Percentiles rank a stretch among this genome's conserved stretches.
Conservation (phyloP, 2,329 filamentous ascomycete species). For the Fusarium sacchari region DNA sequence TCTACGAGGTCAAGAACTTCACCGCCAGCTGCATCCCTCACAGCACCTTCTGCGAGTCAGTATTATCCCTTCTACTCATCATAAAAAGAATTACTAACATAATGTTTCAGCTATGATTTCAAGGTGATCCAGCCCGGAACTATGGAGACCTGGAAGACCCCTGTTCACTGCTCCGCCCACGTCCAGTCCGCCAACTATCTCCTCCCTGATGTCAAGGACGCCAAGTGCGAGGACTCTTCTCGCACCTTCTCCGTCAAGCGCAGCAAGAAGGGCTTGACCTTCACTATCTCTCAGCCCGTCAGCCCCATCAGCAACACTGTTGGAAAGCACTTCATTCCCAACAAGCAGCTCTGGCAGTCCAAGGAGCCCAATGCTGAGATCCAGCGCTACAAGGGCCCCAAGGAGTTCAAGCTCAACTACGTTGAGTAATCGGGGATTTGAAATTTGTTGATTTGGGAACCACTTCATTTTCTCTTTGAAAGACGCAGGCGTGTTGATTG, state of each 20-base stretch:
- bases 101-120: conserved; percentile 10
- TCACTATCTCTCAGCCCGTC: conserved; percentile 44
- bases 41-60: conserved; percentile 25
- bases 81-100: background rate
- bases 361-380: conserved; percentile 37
- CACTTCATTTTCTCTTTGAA: background rate
- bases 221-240: conserved; percentile 43
- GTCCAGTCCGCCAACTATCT: conserved; percentile 33
- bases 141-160: conserved; percentile 40
- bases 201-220: conserved; percentile 47
- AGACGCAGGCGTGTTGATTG: background rate
- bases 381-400: conserved; percentile 45
- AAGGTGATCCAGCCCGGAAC: conserved; percentile 29
- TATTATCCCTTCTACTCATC: background rate
- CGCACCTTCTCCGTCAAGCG: conserved; percentile 44
- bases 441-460: background rate
- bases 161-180: conserved; percentile 38
- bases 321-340: conserved; percentile 43
- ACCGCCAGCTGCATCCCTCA: conserved; percentile 19
- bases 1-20: conserved; percentile 24
- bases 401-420: conserved; percentile 8
- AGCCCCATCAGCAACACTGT: conserved; percentile 39
- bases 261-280: conserved; percentile 36
- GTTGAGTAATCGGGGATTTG: background rate
- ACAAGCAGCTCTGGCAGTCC: conserved; percentile 5